Base-by-base conservation (phyloP, 164 flowering plant species). In the Pachysandra terminalis region DNA sequence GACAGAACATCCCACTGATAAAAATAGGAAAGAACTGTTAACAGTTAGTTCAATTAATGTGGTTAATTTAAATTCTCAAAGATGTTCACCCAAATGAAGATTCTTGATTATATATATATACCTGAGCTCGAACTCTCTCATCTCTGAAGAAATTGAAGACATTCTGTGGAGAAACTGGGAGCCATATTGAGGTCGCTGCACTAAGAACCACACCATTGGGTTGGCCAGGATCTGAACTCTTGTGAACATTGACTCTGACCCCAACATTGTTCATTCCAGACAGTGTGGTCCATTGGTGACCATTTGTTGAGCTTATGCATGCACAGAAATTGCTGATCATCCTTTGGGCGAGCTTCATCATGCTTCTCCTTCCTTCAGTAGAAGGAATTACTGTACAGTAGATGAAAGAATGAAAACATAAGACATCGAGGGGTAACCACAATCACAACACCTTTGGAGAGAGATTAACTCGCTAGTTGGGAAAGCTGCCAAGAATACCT, bases 1-100 rank as follows among this genome's bases (percentile, higher is more conserved):
- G 86, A 80, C 23, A 87, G 87, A 64, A 87, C 86, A 73, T 87
- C 89, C 91, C 91, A 87, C 91, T 87, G 26, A 40, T 51, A 19
- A 28, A 35, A 22, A 12, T 61, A 5, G 10, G 37, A 2, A 54
- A 26, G 21, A 10, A 1, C 15, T 45, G 15, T 10, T 13, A 32
- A 32, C 37, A 32, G 37, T 32, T 32, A 3, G 7, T 32, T 32
- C 10, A 15, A 45, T 45, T 45, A 45, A 45, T 45, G 51, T 45
- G 51, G 17, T 45, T 45, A 13, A 45, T 12, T 45, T 45, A 45
- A 45, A 40, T 5, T 40, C 45, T 10, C 45, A 40, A 40, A 40
- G 10, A 40, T 40, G 45, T 5, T 40, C 7, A 40, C 10, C 45
- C 51, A 45, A 12, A 3, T 45, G 10, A 45, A 45, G 51, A 45